Conservation (phyloP, 1,139 yeast genomes). For the Geotrichum restrictum region DNA sequence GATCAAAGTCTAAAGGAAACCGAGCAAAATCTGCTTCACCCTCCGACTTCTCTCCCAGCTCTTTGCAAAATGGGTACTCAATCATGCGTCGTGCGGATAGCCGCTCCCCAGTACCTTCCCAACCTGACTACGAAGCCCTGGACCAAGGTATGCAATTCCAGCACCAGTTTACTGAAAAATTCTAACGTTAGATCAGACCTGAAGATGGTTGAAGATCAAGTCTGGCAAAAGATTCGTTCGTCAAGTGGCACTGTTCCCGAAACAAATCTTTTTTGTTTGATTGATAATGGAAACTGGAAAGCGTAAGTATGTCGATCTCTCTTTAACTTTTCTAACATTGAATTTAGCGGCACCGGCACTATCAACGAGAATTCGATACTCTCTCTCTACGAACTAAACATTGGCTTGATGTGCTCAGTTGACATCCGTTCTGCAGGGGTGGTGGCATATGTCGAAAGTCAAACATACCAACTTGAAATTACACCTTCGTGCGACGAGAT, state of each 20-base stretch:
- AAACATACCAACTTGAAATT: neutral
- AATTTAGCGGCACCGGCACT: slow-evolving; percentile 2
- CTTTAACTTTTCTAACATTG: neutral
- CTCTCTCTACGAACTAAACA: slow-evolving; percentile 1
- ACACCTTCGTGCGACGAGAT: neutral
- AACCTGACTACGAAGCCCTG: neutral
- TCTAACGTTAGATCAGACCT: neutral
- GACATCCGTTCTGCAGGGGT: slow-evolving; percentile 6
- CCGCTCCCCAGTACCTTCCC: neutral
- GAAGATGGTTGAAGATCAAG: neutral
- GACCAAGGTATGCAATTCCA: neutral
- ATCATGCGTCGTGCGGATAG: neutral
- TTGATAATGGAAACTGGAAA: slow-evolving; percentile 6
- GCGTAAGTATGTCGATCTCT: slow-evolving; percentile 2
- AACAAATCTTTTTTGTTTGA: neutral
- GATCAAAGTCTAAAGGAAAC: neutral
- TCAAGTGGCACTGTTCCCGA: neutral
- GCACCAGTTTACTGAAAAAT: neutral
- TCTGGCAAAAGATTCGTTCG: neutral
- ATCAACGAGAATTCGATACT: neutral
- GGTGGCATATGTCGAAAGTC: neutral
- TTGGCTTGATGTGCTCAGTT: slow-evolving; percentile 6
- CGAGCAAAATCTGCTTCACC: too few relatives aligned
- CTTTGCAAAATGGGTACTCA: neutral
- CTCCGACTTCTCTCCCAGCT: neutral